Conservation (phyloP, 208 protist species). For the Zelonia costaricensis region DNA sequence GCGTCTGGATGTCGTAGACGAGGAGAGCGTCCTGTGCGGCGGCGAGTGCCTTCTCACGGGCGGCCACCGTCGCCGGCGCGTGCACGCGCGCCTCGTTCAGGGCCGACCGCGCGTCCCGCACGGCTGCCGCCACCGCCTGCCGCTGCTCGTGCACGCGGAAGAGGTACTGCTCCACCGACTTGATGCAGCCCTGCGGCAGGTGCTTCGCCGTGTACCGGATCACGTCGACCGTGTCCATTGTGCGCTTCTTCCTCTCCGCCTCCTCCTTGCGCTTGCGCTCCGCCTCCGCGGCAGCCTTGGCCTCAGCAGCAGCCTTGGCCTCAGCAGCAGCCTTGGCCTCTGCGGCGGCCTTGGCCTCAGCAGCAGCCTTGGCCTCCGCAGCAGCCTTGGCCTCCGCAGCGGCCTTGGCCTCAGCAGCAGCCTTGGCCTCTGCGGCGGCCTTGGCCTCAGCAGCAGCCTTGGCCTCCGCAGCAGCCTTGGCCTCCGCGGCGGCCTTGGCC, state of each 20-base stretch:
- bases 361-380: not conserved
- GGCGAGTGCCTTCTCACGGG: constrained; percentile 25
- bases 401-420: not conserved
- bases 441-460: not conserved
- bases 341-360: not conserved
- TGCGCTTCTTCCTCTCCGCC: constrained; percentile 16
- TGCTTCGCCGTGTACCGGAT: constrained; percentile 26
- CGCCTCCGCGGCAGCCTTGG: not conserved
- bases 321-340: not conserved
- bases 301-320: not conserved
- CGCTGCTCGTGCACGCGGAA: constrained; percentile 34
- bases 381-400: not conserved
- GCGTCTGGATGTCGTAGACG: constrained; percentile 28
- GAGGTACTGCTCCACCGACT: constrained; percentile 34
- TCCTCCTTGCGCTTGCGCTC: constrained; percentile 3
- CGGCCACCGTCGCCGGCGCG: constrained; percentile 8
- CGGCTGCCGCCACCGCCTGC: constrained; percentile 6
- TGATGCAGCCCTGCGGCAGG: constrained; percentile 32
- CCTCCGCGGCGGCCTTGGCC: not conserved
- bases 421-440: too few relatives aligned
- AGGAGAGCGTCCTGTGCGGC: constrained; percentile 14
- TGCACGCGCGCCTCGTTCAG: constrained; percentile 54
- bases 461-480: not conserved
- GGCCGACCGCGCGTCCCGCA: constrained; percentile 34
- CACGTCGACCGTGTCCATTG: constrained; percentile 16